phyloP scores from a whole-genome alignment of 2,329 filamentous ascomycete species.

The Xylariales sp. region DNA sequence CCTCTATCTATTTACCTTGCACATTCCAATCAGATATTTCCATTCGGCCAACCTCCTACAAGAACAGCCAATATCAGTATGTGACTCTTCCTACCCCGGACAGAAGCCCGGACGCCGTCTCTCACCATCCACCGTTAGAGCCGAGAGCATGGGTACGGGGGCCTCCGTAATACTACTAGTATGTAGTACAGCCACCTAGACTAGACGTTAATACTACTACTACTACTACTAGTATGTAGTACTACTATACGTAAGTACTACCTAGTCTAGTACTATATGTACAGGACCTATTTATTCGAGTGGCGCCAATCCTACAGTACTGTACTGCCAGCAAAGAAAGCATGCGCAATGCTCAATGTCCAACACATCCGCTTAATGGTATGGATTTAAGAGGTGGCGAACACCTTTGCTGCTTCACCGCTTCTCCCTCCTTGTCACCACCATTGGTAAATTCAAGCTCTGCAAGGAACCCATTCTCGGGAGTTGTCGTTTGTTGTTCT shows the following conservation, averaged over 20 bases:
- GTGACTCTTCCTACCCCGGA: neutral
- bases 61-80: neutral
- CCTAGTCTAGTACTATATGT: too few species aligned
- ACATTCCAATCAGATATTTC: neutral
- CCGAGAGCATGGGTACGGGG: too few species aligned
- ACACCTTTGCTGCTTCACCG: constrained; percentile 17
- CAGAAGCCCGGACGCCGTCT: too few species aligned
- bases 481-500: constrained; percentile 17
- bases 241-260: too few species aligned
- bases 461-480: neutral
- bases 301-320: neutral
- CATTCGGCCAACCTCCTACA: neutral
- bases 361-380: neutral
- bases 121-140: too few species aligned
- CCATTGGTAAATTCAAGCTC: neutral
- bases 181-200: too few species aligned
- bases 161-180: too few species aligned
- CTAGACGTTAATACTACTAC: too few species aligned
- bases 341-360: neutral
- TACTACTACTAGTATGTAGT: too few species aligned
- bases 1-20: neutral
- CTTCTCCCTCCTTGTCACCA: neutral
- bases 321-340: too few species aligned
- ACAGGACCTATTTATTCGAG: neutral
- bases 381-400: neutral